Base-by-base conservation (phyloP, 352 stramenopile species). In the Bremia lactucae region DNA sequence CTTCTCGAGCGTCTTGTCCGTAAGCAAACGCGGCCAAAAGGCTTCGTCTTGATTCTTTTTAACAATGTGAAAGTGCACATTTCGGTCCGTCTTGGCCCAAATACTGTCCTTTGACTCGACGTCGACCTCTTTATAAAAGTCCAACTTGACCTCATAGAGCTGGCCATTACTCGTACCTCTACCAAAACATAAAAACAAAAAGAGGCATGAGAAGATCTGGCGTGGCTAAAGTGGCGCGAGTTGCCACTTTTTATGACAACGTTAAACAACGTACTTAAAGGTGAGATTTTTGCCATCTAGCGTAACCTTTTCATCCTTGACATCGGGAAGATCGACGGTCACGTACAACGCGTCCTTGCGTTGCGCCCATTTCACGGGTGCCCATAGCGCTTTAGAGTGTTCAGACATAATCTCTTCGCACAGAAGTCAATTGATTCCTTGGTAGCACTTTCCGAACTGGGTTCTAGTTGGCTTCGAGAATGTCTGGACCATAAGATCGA, bases 1-100 rank as follows among this genome's bases (percentile, higher is more conserved):
- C 76, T 98, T 98, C 65, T 97, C 89, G 41, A 97, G 59, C 39
- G 73, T 55, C 79, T 98, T 98, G 72, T 98, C 92, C 50, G 95
- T 78, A 38, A 98, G 68, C 52, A 98, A 68, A 41, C 91, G 81
- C 26, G 95, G 92, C 95, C 95, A 98, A 49, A 97, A 98, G 34
- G 94, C 89, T 21, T 83, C 90, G 42, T 87, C 74, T 58, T 91
- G 87, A 48, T 95, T 77, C 58, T 95, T 92, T 68, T 98, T 98
- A 52, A 97, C 72, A 39, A 98, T 94, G 60, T 96, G 77, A 66
- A 98, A 97, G 54, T 97, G 87, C 48, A 98, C 46, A 37, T 94
- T 96, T 52, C 95, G 86, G 40, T 94, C 90, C 42, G 87, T 80
- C 47, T 97, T 95, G 44, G 90, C 94, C 82, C 96, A 98, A 29